phyloP scores from a whole-genome alignment of 2,329 filamentous ascomycete genomes.

The Metarhizium anisopliae region DNA sequence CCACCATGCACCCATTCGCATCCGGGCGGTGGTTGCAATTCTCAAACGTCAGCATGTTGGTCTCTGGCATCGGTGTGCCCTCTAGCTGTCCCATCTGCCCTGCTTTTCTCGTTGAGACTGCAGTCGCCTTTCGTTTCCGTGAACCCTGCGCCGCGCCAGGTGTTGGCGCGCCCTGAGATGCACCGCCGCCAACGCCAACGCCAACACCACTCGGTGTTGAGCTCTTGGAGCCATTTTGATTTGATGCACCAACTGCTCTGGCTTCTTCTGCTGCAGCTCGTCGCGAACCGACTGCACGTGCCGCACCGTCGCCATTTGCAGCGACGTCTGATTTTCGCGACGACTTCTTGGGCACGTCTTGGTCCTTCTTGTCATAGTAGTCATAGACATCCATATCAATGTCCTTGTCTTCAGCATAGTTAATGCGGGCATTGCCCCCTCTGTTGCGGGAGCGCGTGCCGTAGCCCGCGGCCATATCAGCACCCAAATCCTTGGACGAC shows the following conservation, averaged over 20 bases:
- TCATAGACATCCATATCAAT: conserved; percentile 82
- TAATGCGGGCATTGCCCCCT: conserved; percentile 68
- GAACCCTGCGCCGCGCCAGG: conserved; percentile 40
- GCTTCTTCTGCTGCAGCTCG: conserved; percentile 32
- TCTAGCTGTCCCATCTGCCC: conserved; percentile 26
- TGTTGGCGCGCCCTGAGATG: conserved; percentile 38
- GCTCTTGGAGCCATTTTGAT: conserved; percentile 29
- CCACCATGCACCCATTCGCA: conserved; percentile 63
- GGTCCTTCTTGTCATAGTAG: conserved; percentile 47
- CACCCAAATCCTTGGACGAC: conserved; percentile 38
- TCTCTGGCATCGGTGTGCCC: conserved; percentile 44
- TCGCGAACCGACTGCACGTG: conserved; percentile 28
- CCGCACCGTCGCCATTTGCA: conserved; percentile 25
- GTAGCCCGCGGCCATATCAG: conserved; percentile 59
- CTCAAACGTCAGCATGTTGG: conserved; percentile 86
- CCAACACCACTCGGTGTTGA: conserved; percentile 1
- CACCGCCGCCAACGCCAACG: conserved; percentile 13
- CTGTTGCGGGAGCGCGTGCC: conserved; percentile 92
- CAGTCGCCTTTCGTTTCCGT: conserved; percentile 79
- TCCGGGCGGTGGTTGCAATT: conserved; percentile 59
- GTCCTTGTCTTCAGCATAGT: conserved; percentile 93
- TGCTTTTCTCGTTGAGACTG: conserved; percentile 13
- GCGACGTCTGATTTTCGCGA: conserved; percentile 36
- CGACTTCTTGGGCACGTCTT: conserved; percentile 45
- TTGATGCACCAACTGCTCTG: conserved; percentile 21